These are phyloP conservation scores for Botrytis hyacinthi DNA, from an alignment of 2,329 filamentous ascomycete genomes.

Conservation along the genomic window DNA sequence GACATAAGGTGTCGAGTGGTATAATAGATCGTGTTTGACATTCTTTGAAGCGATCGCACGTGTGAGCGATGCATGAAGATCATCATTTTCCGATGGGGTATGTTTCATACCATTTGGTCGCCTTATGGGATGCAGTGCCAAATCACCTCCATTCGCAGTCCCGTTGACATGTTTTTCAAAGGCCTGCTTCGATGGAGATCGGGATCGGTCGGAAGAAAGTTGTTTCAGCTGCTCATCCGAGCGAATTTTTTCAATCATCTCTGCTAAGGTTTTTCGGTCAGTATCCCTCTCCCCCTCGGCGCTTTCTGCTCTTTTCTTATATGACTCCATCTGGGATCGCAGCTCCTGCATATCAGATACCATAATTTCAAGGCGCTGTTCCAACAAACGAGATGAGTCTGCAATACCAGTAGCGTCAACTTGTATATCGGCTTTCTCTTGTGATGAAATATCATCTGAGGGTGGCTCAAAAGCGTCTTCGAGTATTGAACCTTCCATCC, in stretches of 20 bases:
- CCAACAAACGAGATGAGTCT: slow-evolving; percentile 57
- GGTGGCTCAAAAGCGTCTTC: slow-evolving; percentile 49
- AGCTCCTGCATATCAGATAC: slow-evolving; percentile 35
- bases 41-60: slow-evolving; percentile 29
- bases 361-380: slow-evolving; percentile 35
- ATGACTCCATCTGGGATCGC: slow-evolving; percentile 52
- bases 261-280: slow-evolving; percentile 71
- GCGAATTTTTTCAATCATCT: slow-evolving; percentile 84
- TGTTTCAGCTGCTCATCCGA: slow-evolving; percentile 53
- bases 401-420: slow-evolving; percentile 79
- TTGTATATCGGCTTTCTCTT: slow-evolving; percentile 26
- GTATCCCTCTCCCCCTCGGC: slow-evolving; percentile 76
- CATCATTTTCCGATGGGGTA: slow-evolving; percentile 25
- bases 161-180: slow-evolving; percentile 21
- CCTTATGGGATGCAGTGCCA: slow-evolving; percentile 21
- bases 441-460: slow-evolving; percentile 29
- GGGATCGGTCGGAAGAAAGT: slow-evolving; percentile 27
- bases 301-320: slow-evolving; percentile 72
- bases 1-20: slow-evolving; percentile 68
- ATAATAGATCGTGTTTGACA: slow-evolving; percentile 48
- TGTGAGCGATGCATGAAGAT: slow-evolving; percentile 14
- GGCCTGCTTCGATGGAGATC: slow-evolving; percentile 20
- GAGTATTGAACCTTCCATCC: slow-evolving; percentile 43
- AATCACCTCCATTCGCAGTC: slow-evolving; percentile 16
- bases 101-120: slow-evolving; percentile 14